Evolutionary conservation across 768 basidiomycete genomes (phyloP), one percentile per base, ranked within the genome.

Genomic region (Boletus vinaceobasis): DNA sequence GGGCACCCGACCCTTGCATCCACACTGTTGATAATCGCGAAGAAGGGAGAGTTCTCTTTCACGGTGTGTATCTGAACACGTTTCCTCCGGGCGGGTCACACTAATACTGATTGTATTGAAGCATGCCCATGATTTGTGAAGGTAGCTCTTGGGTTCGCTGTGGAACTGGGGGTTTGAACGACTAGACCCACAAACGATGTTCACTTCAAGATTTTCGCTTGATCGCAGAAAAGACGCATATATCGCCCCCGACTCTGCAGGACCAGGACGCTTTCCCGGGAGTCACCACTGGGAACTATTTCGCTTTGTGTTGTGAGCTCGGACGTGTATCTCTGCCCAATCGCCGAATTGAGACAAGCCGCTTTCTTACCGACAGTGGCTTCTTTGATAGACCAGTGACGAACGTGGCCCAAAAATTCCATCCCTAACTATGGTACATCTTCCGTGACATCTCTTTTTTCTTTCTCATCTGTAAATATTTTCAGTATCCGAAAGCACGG

Each of bases 61-160:
- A 68, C 75, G 60, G 71, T 67, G 33, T 29, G 43, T 19, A 27
- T 33, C 2, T 27, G 23, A 43, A 27, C 10, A 35, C 10, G 1
- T 33, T 4, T 33, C n/a, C 26, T 19, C 17, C 4, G 19, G 29
- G 14, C 19, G 9, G 10, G 2, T 7, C 17, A 40, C 31, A 0
- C 31, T 14, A 5, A 54, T 10, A 1, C n/a, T 1, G 21, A 15
- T 7, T 9, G 21, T n/a, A 23, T 47, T 11, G 64, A 61, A 43
- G 49, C 80, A 84, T 63, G 80, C 80, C 68, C 81, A 23, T 79
- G 85, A 65, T 86, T 85, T 61, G 78, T 80, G 26, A 85, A 84
- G 68, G 72, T 86, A 19, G 80, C 74, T 17, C 74, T 84, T 13
- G 82, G 80, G 1, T 84, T 82, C 54, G 79, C 77, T 3, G 75